Percentiles rank a stretch among this genome's conserved stretches.
Conservation (phyloP, 2,329 filamentous ascomycete species). For the Diaporthe velutina region DNA sequence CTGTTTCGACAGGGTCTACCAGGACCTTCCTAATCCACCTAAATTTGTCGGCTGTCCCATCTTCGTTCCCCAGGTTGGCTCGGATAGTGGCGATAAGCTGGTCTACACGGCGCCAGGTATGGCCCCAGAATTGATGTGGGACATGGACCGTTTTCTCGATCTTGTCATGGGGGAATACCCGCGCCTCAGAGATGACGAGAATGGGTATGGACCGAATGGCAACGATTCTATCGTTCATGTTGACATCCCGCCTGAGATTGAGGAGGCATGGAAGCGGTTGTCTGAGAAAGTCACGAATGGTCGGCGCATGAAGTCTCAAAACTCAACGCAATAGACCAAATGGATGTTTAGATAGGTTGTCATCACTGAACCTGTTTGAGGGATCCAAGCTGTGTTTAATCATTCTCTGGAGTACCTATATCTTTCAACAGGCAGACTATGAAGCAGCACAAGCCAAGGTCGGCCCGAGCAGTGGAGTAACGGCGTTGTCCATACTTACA, state of each 20-base stretch:
- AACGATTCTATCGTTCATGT: conserved; percentile 12
- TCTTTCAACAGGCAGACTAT: no score
- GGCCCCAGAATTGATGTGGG: background rate
- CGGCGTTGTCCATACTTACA: no score
- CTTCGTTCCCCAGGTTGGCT: background rate
- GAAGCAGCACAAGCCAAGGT: no score
- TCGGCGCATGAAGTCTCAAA: background rate
- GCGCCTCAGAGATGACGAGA: conserved; percentile 1
- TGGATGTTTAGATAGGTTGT: background rate
- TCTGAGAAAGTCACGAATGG: background rate
- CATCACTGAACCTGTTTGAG: no score
- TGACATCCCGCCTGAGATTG: background rate
- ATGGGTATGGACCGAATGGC: conserved; percentile 7
- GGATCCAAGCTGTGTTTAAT: no score
- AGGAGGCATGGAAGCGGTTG: conserved; percentile 7
- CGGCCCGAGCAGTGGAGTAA: no score
- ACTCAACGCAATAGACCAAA: background rate
- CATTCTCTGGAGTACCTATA: no score
- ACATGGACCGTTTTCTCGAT: conserved; percentile 3
- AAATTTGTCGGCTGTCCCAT: background rate
- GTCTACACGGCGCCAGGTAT: background rate
- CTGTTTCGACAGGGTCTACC: conserved; percentile 1
- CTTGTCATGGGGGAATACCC: background rate
- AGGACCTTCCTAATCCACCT: conserved; percentile 2
- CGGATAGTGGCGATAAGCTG: background rate